Conservation (phyloP, 2,329 filamentous ascomycete species). For the Dactylonectria macrodidyma region DNA sequence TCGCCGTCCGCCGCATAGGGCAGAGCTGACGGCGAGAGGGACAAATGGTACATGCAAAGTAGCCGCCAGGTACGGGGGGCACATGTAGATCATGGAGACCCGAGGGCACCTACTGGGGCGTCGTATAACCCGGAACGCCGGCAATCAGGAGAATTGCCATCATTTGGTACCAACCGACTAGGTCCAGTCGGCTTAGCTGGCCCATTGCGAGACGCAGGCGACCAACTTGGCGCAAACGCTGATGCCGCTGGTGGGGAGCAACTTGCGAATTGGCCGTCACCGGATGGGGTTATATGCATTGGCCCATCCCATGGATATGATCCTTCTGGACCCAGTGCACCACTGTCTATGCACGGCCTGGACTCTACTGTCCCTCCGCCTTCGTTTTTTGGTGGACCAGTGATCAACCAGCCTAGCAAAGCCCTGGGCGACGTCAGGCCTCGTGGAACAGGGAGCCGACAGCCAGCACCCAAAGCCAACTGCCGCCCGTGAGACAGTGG, state of each 20-base stretch:
- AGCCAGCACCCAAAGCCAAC: conserved; percentile 20
- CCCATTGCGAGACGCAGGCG: conserved; percentile 7
- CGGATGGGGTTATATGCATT: conserved; percentile 25
- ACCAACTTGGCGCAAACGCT: conserved; percentile 24
- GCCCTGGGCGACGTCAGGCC: conserved; percentile 18
- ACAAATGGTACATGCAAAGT: neutral
- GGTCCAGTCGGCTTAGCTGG: conserved; percentile 6
- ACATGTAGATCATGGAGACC: conserved; percentile 12
- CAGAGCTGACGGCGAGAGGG: conserved; percentile 6
- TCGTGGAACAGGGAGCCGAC: conserved; percentile 19
- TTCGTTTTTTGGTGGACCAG: neutral
- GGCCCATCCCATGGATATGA: conserved; percentile 14
- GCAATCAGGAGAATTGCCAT: conserved; percentile 13
- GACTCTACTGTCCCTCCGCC: neutral
- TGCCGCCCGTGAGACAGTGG: conserved; percentile 28
- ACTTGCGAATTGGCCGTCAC: conserved; percentile 8
- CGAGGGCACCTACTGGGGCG: conserved; percentile 6
- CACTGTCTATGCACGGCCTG: neutral
- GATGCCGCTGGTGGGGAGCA: conserved; percentile 21
- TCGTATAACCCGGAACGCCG: conserved; percentile 23
- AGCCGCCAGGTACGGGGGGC: conserved; percentile 3
- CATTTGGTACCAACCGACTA: neutral
- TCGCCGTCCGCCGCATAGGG: conserved; percentile 6
- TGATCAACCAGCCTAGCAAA: conserved; percentile 1
- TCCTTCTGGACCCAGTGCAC: conserved; percentile 10